Base-by-base conservation (phyloP, 2,329 filamentous ascomycete genomes). In the Colletotrichum falcatum region DNA sequence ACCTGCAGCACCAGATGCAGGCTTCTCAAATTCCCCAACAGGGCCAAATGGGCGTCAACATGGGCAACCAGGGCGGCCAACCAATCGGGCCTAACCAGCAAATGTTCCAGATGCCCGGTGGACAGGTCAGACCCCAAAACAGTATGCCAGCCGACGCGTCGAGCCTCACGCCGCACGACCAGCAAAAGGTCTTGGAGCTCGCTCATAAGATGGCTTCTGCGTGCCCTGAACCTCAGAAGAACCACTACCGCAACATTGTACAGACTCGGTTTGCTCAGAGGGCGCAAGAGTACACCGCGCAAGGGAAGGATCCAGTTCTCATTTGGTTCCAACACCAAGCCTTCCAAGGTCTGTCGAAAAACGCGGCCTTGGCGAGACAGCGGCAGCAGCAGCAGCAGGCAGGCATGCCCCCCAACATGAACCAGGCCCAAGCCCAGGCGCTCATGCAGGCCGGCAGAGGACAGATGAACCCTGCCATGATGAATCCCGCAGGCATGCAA, bases 1-100 rank as follows among this genome's bases (percentile, higher is more conserved):
- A 87, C 58, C 82, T 90, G 44, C 88, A 89, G 69, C 87, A 88
- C 65, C 86, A 84, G 65, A 88, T 89, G 86, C 88, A 90, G 74
- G 79, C 83, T 5, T 83, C 85, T 1, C 84, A 84, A 46, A 83
- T 89, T 30, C 82, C 85, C 12, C 87, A 84, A 61, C 87, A 87
- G 71, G 74, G 73, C 26, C 79, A 79, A 53, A 76, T 82, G 70
- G 78, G 76, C 30, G 82, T 86, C 76, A 80, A 79, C 23, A 82
- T 86, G 79, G 79, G 76, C 46, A 84, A 78, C 73, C 73, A 81
- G 74, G 76, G 72, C 20, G 72, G 53, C 5, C 72, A 72, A n/a
- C 72, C 70, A 81, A 84, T 85, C 76, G 80, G 80, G 2, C 81
- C 80, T 0, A 81, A 82, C 44, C 83, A 83, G 65, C 81, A 79